A percentile compares a stretch with the other conserved stretches of the same genome.
Evolutionary conservation across 306 rosid species (phyloP).

Genomic region (Sophora flavescens): DNA sequence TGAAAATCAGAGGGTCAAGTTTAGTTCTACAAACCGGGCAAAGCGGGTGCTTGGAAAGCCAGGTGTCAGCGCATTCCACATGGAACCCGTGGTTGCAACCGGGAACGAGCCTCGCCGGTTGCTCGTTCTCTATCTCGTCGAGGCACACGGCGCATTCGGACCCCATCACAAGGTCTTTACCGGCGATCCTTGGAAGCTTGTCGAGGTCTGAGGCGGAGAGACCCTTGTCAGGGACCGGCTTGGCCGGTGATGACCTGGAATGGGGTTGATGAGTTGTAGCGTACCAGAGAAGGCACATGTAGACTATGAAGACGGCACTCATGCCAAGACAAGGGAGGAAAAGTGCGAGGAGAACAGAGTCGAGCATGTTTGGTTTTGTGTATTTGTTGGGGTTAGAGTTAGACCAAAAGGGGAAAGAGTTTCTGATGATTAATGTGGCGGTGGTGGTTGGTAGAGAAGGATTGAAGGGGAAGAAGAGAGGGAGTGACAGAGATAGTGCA

Average conservation of each 20-base stretch:
- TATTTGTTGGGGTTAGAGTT: not conserved
- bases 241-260: slow-evolving; percentile 34
- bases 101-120: slow-evolving; percentile 73
- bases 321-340: slow-evolving; percentile 76
- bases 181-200: slow-evolving; percentile 61
- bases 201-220: slow-evolving; percentile 67
- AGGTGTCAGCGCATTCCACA: slow-evolving; percentile 74
- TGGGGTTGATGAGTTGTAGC: slow-evolving; percentile 49
- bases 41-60: slow-evolving; percentile 76
- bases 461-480: slow-evolving; percentile 13
- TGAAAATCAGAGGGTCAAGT: slow-evolving; percentile 52
- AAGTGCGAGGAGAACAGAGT: slow-evolving; percentile 69
- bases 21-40: slow-evolving; percentile 81
- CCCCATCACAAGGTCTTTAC: slow-evolving; percentile 57
- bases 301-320: slow-evolving; percentile 63
- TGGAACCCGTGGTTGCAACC: slow-evolving; percentile 85
- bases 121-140: slow-evolving; percentile 65
- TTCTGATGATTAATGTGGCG: slow-evolving; percentile 38
- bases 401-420: not conserved
- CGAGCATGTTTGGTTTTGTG: slow-evolving; percentile 48
- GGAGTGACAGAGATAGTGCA: not conserved
- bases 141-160: slow-evolving; percentile 83
- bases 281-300: slow-evolving; percentile 79
- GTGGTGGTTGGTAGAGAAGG: slow-evolving; percentile 45
- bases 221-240: slow-evolving; percentile 51